Conservation (phyloP, 345 rosid genomes). For the Populus davidiana region DNA sequence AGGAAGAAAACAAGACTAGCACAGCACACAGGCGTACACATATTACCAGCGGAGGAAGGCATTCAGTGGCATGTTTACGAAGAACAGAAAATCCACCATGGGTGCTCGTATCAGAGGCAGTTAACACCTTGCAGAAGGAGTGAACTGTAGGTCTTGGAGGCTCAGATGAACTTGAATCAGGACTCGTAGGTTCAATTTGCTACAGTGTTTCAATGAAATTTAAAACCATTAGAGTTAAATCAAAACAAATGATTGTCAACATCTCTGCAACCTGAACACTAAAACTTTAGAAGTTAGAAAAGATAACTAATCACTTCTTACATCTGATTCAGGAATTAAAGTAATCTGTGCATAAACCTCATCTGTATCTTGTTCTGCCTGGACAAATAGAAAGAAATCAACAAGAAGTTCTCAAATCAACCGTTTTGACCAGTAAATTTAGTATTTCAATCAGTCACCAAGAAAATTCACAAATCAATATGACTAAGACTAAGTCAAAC, state of each 20-base stretch:
- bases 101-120: conserved; percentile 97
- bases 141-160: conserved; percentile 52
- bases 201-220: conserved; percentile 12
- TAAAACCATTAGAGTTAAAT: background rate
- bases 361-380: conserved; percentile 97
- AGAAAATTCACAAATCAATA: background rate
- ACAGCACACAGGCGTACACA: background rate
- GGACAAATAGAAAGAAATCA: conserved; percentile 12
- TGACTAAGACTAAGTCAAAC: background rate
- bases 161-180: conserved; percentile 50
- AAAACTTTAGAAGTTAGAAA: background rate
- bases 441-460: background rate
- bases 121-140: conserved; percentile 81
- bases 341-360: conserved; percentile 96
- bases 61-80: conserved; percentile 84
- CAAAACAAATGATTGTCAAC: background rate
- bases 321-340: conserved; percentile 62
- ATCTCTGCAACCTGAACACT: background rate
- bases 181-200: conserved; percentile 56
- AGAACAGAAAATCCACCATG: conserved; percentile 97
- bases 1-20: background rate
- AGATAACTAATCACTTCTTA: conserved; percentile 32
- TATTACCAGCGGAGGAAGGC: conserved; percentile 91
- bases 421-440: background rate
- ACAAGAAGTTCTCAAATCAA: background rate